Evolutionary conservation across 202 grass and related monocot genomes (phyloP), one percentile per base, ranked within the genome.

Genomic region (Bolboschoenoplectus hybrid): DNA sequence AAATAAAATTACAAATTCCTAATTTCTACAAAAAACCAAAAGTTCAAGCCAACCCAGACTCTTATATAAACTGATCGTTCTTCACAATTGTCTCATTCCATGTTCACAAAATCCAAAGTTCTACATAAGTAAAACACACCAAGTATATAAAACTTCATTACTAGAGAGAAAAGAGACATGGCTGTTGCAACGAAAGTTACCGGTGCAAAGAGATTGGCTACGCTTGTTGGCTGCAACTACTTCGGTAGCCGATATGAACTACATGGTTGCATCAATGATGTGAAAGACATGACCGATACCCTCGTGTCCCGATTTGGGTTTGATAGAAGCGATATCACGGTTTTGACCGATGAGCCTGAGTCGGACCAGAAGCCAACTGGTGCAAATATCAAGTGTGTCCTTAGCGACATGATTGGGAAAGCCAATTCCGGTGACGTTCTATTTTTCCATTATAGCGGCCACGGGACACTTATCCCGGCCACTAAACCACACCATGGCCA

Each of bases 221-320:
- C 84, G 2, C 61, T 95, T 88, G 93, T 95, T 0, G 93, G 93
- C 9, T 93, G 93, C 91, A 95, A 95, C 86, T 95, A 95, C 81
- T 76, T 66, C 5, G 87, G 89, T 41, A 91, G 85, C n/a, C 55
- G 26, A 10, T 11, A 85, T 63, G 86, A 91, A 67, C 86, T 95
- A 19, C 81, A 82, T 0, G 93, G 91, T 72, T 95, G 93, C 91
- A 93, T 97, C 87, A 97, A 97, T 84, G 95, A 97, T 90, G 95
- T 91, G 49, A n/a, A 17, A 16, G 86, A 91, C 85, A 92, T 91
- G 89, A 87, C 80, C 46, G 67, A 75, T 85, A 35, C 81, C 14
- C 87, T 97, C 19, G 7, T 94, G 34, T 39, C 8, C 44, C 86
- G 88, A 38, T 90, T 97, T 86, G 89, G 85, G 85, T 91, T 97